Percentiles rank a stretch among this genome's conserved stretches.
These are phyloP conservation scores for Rosa rugosa DNA, from an alignment of 306 rosid genomes.

Conservation along the genomic window DNA sequence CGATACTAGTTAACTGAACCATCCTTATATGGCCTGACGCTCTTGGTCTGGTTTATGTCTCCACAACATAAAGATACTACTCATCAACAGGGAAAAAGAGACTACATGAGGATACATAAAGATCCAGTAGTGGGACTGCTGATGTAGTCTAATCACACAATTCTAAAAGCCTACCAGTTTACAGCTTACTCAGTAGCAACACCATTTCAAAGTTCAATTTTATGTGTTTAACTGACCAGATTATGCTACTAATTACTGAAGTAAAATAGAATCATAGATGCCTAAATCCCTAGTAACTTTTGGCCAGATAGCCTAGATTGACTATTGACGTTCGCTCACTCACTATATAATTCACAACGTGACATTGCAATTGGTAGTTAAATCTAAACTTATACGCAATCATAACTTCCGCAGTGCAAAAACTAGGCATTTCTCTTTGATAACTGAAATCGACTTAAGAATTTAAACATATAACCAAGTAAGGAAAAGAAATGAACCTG, in stretches of 20 bases:
- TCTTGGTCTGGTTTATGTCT: neutral
- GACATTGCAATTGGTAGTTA: slow-evolving; percentile 3
- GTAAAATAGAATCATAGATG: neutral
- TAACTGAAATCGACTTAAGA: slow-evolving; percentile 15
- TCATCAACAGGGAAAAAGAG: neutral
- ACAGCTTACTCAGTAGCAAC: neutral
- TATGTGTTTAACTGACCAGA: neutral
- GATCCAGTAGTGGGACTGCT: neutral
- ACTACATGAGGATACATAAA: neutral
- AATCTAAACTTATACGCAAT: neutral
- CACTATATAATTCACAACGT: neutral
- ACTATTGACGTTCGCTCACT: neutral
- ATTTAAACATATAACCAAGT: neutral
- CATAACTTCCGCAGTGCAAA: neutral
- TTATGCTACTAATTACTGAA: neutral
- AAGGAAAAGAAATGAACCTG: slow-evolving; percentile 45
- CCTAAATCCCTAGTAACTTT: neutral
- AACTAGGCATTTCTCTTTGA: neutral
- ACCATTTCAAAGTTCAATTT: neutral
- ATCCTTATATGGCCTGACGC: neutral
- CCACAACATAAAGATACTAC: neutral
- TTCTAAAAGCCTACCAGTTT: neutral
- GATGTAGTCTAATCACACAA: neutral
- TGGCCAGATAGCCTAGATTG: neutral
- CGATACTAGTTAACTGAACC: neutral